Evolutionary conservation across 2,329 filamentous ascomycete species (phyloP), one percentile per base, ranked within the genome.

Genomic region (Ophiostoma novo-ulmi): DNA sequence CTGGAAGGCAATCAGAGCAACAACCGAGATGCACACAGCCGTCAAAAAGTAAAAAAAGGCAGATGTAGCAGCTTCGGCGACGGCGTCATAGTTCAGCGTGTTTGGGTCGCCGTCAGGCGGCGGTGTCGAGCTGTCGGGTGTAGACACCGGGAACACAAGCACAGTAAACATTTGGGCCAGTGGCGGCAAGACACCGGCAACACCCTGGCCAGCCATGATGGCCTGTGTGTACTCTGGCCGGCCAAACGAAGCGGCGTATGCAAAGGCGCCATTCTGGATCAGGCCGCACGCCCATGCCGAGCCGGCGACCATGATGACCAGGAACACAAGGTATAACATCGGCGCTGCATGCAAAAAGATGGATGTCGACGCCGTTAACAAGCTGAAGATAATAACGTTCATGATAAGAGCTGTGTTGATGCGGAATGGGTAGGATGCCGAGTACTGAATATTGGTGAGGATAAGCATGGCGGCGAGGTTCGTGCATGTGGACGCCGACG

Each of bases 1-100:
- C 64, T 91, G 78, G 78, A 97, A 94, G 11, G 91, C 89, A 7
- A 90, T 74, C 2, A 97, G 81, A 0, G 93, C 88, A 8, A 86
- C 73, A 14, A 88, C 79, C 2, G 92, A 96, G 71, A 99, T 88
- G 48, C 82, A 81, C 0, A 94, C 93, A 0, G 95, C 94, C 0
- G 94, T 94, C 70, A 96, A 82, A 80, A 99, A 99, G 82, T 97
- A 98, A 70, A 90, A 85, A 75, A 97, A 94, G 0, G 94, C 95
- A 1, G 93, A 91, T 14, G 85, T 89, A 72, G 87, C 87, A 78
- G 69, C 80, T 77, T 73, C 78, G 67, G 76, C 75, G 17, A 72
- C 70, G 22, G 73, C 69, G n/a, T 73, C 71, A n/a, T 61, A 63
- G 67, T 71, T 78, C 75, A 61, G 77, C 76, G 55, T 76, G 73